Evolutionary conservation across 495 filamentous ascomycete species (phyloP).

Genomic region (Stereocaulon alpinum): DNA sequence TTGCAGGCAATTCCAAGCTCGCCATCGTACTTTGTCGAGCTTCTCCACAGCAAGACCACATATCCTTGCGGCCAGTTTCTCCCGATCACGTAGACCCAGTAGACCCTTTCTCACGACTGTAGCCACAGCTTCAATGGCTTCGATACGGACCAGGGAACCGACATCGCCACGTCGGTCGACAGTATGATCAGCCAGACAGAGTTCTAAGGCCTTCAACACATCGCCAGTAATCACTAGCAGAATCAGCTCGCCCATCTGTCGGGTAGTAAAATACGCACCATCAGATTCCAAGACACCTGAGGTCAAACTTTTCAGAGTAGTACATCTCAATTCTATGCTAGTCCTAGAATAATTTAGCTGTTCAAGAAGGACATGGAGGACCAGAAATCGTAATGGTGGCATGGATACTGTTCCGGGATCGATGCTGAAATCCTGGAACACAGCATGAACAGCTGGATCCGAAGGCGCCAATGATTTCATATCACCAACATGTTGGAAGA

Average conservation of each 20-base stretch:
- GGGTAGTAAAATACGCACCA: not conserved
- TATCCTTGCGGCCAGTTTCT: slow-evolving; percentile 36
- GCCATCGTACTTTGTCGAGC: slow-evolving; percentile 70
- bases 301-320: slow-evolving; percentile 1
- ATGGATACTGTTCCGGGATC: not conserved
- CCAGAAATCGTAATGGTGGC: not conserved
- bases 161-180: slow-evolving; percentile 79
- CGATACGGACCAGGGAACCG: slow-evolving; percentile 69
- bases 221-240: slow-evolving; percentile 10
- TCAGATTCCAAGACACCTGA: slow-evolving; percentile 1
- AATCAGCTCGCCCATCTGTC: not conserved
- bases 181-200: slow-evolving; percentile 75
- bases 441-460: not conserved
- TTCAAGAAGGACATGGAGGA: not conserved
- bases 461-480: not conserved
- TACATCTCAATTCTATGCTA: slow-evolving; percentile 9
- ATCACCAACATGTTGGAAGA: not conserved
- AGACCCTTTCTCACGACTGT: slow-evolving; percentile 25
- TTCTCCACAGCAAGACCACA: slow-evolving; percentile 73
- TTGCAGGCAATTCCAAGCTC: slow-evolving; percentile 47
- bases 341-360: not conserved
- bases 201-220: slow-evolving; percentile 34
- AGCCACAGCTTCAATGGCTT: slow-evolving; percentile 57
- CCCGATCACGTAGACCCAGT: slow-evolving; percentile 10
- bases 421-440: not conserved